Base-by-base conservation (phyloP, 192 early-diverging fungal species). In the Pilobolus umbonatus region DNA sequence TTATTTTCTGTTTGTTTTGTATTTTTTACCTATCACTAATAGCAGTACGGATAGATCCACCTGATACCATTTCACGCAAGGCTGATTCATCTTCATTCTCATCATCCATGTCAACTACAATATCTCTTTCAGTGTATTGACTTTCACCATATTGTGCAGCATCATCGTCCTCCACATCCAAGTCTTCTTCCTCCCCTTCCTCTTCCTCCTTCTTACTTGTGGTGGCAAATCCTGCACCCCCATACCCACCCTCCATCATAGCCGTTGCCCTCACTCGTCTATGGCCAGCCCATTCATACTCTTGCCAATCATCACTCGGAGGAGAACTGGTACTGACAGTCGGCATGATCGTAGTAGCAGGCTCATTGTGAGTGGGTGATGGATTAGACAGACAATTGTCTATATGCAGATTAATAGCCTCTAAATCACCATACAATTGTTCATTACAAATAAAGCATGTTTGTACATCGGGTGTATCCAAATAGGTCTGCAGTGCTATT, bases 221-320 rank as follows among this genome's bases (percentile, higher is more conserved):
- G 6, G 62, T 69, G 21, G 68, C 61, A 34, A 69, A 65, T 24
- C 72, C 67, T 14, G 69, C 59, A 5, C 64, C 86, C 29, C 72
- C 72, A 62, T 78, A 83, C 2, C 89, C 87, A 32, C 91, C 92
- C 61, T 94, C 87, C 59, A 93, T 69, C 70, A 95, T 72, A 0
- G 92, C 78, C 0, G 90, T 87, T 2, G 85, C 87, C 6, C 93
- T 78, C 11, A 95, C 78, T 3, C 92, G 80, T 3, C 76, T 79
- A 67, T 90, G 81, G 2, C 93, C 92, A 1, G 83, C 87, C 89
- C 90, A 93, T 29, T 79, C 82, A 36, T 95, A 94, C 57, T 86
- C 83, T 28, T 90, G 87, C 69, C 82, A 85, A 4, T 66, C 67
- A 50, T 25, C 43, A 40, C 42, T 25, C 19, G 34, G 39, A 12